Evolutionary conservation across 306 rosid genomes (phyloP).

Genomic region (Prunus mongolica): DNA sequence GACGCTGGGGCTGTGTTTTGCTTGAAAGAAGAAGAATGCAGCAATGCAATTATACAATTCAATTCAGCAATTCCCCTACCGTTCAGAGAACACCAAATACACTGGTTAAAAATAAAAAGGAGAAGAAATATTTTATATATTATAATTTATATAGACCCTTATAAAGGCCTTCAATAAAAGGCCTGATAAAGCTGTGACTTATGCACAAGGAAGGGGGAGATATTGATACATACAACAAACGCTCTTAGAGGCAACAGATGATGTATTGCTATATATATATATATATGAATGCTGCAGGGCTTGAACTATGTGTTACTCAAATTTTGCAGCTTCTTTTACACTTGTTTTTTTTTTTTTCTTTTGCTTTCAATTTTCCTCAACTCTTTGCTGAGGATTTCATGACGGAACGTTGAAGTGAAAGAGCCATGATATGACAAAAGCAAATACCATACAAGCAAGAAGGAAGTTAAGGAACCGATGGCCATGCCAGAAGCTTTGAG

Average conservation of each 20-base stretch:
- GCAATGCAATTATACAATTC: background rate
- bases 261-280: constrained; percentile 9
- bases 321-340: background rate
- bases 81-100: constrained; percentile 2
- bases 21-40: background rate
- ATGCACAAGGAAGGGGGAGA: constrained; percentile 27
- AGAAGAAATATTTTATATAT: constrained; percentile 6
- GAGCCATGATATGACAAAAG: constrained; percentile 94
- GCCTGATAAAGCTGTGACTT: constrained; percentile 22
- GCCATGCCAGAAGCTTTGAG: constrained; percentile 87
- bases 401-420: constrained; percentile 81
- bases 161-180: constrained; percentile 15
- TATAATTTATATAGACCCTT: background rate
- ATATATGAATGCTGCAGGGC: constrained; percentile 9
- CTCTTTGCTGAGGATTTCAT: constrained; percentile 2
- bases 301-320: constrained; percentile 12
- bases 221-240: constrained; percentile 16
- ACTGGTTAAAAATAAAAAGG: background rate
- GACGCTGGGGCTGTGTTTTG: too few relatives aligned
- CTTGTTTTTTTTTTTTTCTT: constrained; percentile 12
- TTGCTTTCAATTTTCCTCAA: constrained; percentile 10
- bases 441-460: constrained; percentile 91
- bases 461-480: constrained; percentile 88
- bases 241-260: constrained; percentile 17
- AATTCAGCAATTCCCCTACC: background rate